A percentile compares a stretch with the other conserved stretches of the same genome.
Evolutionary conservation across 2,329 filamentous ascomycete genomes (phyloP).

Genomic region (Aureobasidium melanogenum): DNA sequence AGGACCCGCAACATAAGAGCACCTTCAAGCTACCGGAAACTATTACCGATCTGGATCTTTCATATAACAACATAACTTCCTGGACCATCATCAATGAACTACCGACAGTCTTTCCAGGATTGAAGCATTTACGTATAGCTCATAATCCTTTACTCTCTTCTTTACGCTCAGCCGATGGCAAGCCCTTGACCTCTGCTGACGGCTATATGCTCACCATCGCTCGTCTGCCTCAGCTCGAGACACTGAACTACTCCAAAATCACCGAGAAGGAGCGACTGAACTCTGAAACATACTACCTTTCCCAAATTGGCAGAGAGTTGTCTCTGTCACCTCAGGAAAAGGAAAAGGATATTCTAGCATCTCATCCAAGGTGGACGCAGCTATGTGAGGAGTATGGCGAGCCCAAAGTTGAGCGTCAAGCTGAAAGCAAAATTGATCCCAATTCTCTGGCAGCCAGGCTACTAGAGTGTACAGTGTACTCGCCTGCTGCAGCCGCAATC

Average conservation of each 20-base stretch:
- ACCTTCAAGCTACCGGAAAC: not conserved
- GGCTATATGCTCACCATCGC: constrained; percentile 83
- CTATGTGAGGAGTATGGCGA: constrained; percentile 70
- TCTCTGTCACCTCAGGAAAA: constrained; percentile 49
- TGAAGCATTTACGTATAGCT: constrained; percentile 67
- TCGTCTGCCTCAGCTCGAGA: constrained; percentile 57
- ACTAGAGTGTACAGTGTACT: constrained; percentile 51
- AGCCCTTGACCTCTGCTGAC: constrained; percentile 55
- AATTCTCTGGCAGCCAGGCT: constrained; percentile 75
- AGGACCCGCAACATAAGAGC: not conserved
- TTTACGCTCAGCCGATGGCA: constrained; percentile 34
- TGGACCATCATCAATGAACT: constrained; percentile 72
- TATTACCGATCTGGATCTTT: constrained; percentile 34
- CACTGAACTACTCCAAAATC: constrained; percentile 64
- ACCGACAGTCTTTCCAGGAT: constrained; percentile 57
- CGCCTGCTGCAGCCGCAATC: constrained; percentile 30
- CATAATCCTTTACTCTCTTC: constrained; percentile 76
- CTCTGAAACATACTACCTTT: constrained; percentile 89
- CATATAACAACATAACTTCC: constrained; percentile 38
- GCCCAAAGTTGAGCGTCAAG: constrained; percentile 50
- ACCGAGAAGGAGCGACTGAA: constrained; percentile 68
- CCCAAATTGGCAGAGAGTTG: constrained; percentile 69
- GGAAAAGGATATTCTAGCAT: constrained; percentile 44
- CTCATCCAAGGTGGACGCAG: constrained; percentile 63
- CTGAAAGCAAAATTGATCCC: constrained; percentile 47